These are phyloP conservation scores for Immersiella caudata DNA, from an alignment of 495 filamentous ascomycete genomes.

Conservation along the genomic window DNA sequence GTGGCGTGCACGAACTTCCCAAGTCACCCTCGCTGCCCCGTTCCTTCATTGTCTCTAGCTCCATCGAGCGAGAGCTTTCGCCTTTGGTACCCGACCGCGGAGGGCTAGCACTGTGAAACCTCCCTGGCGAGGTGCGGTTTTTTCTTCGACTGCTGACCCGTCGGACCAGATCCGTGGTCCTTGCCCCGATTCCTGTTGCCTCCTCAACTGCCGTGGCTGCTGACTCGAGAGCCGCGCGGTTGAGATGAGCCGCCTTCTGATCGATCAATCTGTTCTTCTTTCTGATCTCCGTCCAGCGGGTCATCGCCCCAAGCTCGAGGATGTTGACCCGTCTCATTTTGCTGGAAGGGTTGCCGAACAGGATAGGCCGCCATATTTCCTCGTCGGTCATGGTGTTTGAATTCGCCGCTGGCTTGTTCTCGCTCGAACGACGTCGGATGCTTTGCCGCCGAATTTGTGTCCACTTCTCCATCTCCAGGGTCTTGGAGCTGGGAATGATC, in stretches of 20 bases:
- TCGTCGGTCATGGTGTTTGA: constrained; percentile 51
- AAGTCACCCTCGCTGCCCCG: background rate
- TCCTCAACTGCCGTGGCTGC: constrained; percentile 41
- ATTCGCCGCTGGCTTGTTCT: constrained; percentile 40
- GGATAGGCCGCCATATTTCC: constrained; percentile 64
- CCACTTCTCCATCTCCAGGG: constrained; percentile 55
- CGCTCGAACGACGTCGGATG: constrained; percentile 39
- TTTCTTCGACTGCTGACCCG: constrained; percentile 42
- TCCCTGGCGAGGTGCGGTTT: constrained; percentile 27
- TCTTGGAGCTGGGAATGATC: constrained; percentile 63
- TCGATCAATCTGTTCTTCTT: constrained; percentile 64
- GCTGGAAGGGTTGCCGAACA: constrained; percentile 68
- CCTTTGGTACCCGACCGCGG: constrained; percentile 28
- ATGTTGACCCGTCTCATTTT: constrained; percentile 67
- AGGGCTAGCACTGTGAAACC: constrained; percentile 28
- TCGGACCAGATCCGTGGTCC: constrained; percentile 38
- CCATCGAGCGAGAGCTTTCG: constrained; percentile 13
- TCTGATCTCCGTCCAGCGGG: constrained; percentile 71
- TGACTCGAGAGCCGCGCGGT: constrained; percentile 42
- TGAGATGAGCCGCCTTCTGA: constrained; percentile 42
- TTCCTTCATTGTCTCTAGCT: constrained; percentile 7
- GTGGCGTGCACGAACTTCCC: background rate
- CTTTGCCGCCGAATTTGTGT: constrained; percentile 46
- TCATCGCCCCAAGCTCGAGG: constrained; percentile 65
- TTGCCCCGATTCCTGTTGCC: constrained; percentile 35